phyloP scores from a whole-genome alignment of 495 filamentous ascomycete species.

The Penicillium soppii region DNA sequence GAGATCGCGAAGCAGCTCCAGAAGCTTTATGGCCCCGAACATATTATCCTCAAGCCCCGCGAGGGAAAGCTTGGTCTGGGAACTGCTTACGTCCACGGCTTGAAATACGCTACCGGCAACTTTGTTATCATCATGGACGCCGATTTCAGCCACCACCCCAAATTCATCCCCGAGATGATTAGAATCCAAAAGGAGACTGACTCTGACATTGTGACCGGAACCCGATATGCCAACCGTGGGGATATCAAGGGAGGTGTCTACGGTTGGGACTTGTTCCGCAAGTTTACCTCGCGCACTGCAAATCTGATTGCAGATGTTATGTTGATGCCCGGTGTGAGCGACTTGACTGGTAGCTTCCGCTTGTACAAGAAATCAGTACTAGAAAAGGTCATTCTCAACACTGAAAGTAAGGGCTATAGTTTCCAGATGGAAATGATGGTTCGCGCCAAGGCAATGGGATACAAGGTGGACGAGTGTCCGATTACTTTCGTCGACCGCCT shows the following conservation, averaged over 20 bases:
- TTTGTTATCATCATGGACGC: constrained; percentile 99
- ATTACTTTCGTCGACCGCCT: constrained; percentile 95
- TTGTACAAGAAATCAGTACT: constrained; percentile 90
- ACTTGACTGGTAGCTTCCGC: constrained; percentile 91
- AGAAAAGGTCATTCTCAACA: constrained; percentile 80
- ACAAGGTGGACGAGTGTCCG: constrained; percentile 85
- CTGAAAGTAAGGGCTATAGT: constrained; percentile 92
- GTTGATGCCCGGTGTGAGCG: constrained; percentile 90
- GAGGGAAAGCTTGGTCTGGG: constrained; percentile 94
- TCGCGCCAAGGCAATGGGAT: constrained; percentile 89
- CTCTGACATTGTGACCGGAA: constrained; percentile 96
- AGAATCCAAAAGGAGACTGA: constrained; percentile 62
- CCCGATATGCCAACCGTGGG: constrained; percentile 73
- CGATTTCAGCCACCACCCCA: constrained; percentile 97
- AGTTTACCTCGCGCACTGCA: constrained; percentile 83
- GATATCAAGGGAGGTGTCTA: constrained; percentile 79
- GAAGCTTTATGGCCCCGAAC: constrained; percentile 69
- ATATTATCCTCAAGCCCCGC: constrained; percentile 81
- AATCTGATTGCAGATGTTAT: constrained; percentile 96
- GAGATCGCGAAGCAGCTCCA: constrained; percentile 86
- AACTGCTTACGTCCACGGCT: constrained; percentile 94
- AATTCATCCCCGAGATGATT: constrained; percentile 92
- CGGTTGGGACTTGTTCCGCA: constrained; percentile 96
- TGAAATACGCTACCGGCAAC: constrained; percentile 83
- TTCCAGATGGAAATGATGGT: constrained; percentile 99